Percentiles rank a stretch among this genome's conserved stretches.
phyloP scores from a whole-genome alignment of 2,329 filamentous ascomycete species.

The Colletotrichum aenigma region DNA sequence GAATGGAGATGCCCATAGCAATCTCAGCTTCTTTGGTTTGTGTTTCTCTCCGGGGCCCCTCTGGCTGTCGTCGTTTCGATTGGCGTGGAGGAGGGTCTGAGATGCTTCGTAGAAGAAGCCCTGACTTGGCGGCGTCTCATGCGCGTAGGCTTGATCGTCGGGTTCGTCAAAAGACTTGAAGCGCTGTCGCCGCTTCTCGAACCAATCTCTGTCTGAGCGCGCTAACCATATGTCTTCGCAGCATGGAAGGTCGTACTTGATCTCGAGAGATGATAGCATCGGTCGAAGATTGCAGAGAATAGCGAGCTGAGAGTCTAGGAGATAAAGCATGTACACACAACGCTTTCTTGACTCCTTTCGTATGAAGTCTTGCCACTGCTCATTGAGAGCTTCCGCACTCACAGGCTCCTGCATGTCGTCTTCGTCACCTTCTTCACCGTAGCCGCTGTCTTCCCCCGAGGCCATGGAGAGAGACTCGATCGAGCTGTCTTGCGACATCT shows the following conservation, averaged over 20 bases:
- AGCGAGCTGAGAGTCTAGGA: neutral
- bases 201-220: neutral
- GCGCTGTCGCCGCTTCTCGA: neutral
- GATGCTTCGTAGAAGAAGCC: slow-evolving; percentile 6
- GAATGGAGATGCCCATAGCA: slow-evolving; percentile 1
- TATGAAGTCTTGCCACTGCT: neutral
- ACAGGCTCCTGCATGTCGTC: neutral
- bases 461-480: neutral
- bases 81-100: neutral
- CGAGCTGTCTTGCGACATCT: slow-evolving; percentile 4
- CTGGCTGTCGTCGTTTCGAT: neutral
- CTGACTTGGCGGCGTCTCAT: neutral
- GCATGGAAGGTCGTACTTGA: slow-evolving; percentile 9
- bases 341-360: neutral
- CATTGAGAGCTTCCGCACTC: neutral
- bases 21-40: neutral
- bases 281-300: slow-evolving; percentile 5
- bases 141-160: neutral
- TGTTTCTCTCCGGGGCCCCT: neutral
- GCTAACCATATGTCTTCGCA: slow-evolving; percentile 5
- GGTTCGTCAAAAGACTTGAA: slow-evolving; percentile 10
- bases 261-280: slow-evolving; percentile 5
- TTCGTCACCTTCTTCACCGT: neutral
- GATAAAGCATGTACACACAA: slow-evolving; percentile 8
- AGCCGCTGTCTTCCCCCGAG: neutral